These are phyloP conservation scores for Rhodotorula diobovata DNA, from an alignment of 768 basidiomycete species.

Conservation along the genomic window DNA sequence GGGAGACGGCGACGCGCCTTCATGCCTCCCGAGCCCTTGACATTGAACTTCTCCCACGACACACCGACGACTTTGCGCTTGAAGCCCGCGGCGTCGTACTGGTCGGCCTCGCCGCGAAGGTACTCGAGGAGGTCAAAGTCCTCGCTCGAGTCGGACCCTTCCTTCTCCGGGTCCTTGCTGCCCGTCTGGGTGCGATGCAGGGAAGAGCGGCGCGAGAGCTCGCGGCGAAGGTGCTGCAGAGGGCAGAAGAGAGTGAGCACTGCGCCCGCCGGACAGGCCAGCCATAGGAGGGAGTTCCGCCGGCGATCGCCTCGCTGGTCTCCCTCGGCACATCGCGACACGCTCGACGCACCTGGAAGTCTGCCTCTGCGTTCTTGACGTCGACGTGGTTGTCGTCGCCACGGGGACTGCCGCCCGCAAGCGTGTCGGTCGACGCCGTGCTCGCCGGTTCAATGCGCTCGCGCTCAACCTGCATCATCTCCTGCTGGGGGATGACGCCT, in stretches of 20 bases:
- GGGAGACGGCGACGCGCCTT: constrained; percentile 43
- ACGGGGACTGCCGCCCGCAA: neutral
- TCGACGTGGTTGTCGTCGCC: constrained; percentile 10
- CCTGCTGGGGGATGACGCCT: neutral
- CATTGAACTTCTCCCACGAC: constrained; percentile 44
- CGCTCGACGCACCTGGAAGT: constrained; percentile 36
- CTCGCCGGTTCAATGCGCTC: neutral
- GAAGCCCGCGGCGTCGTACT: constrained; percentile 47
- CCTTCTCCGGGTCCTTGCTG: constrained; percentile 42
- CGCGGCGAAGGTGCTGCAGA: neutral
- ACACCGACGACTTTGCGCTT: constrained; percentile 49
- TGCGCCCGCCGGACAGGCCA: too few species aligned
- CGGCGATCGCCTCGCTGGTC: neutral
- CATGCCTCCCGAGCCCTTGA: constrained; percentile 50
- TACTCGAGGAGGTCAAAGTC: constrained; percentile 48
- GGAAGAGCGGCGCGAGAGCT: constrained; percentile 11
- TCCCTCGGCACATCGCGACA: neutral
- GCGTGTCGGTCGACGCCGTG: neutral
- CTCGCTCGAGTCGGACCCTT: constrained; percentile 44
- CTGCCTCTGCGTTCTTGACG: constrained; percentile 33
- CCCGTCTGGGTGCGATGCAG: constrained; percentile 1
- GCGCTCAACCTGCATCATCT: neutral
- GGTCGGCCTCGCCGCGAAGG: constrained; percentile 19
- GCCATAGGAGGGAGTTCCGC: too few species aligned
- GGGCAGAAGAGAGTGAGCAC: too few species aligned